Evolutionary conservation across 768 basidiomycete genomes (phyloP), one percentile per base, ranked within the genome.

Genomic region (Cystofilobasidium bisporidii): DNA sequence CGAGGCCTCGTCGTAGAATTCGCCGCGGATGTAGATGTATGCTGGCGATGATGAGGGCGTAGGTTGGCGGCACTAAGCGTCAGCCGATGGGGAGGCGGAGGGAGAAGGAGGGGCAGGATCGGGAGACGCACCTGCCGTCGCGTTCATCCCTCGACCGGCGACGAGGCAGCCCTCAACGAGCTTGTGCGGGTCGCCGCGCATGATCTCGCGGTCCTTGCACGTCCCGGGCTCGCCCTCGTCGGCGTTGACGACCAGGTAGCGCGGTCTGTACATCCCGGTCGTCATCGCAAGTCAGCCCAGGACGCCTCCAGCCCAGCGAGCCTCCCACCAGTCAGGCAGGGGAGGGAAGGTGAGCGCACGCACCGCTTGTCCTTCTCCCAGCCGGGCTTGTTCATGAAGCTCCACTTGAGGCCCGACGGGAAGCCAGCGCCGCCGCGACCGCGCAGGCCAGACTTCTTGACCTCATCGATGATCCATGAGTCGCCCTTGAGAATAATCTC

Each of bases 1-100:
- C 0, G 84, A 82, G 0, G 93, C 93, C 77, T 97, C 94, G 76
- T 93, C 91, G 79, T 87, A 86, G 80, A 98, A 99, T 78, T 99
- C 94, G 71, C 94, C 94, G 69, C 94, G 93, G 74, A 98, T 91
- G 80, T 99, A 99, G 78, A 99, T 98, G 82, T 98, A 99, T n/a
- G 94, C 94, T 79, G 70, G 63, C 8, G 33, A 62, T 17, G 22
- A 60, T n/a, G 26, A 63, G 20, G 26, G n/a, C 6, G 22, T 12
- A 10, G 28, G 28, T 9, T 10, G 66, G 33, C 33, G 48, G 53
- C 40, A 18, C 5, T 48, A 5, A 36, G 36, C 36, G 30, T 57
- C 41, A 40, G 28, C n/a, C n/a, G n/a, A n/a, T n/a, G n/a, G n/a
- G n/a, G n/a, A n/a, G n/a, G n/a, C n/a, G n/a, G 55, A 8, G 30